Evolutionary conservation across 345 rosid genomes (phyloP).

Genomic region (Salix koriyanagi): DNA sequence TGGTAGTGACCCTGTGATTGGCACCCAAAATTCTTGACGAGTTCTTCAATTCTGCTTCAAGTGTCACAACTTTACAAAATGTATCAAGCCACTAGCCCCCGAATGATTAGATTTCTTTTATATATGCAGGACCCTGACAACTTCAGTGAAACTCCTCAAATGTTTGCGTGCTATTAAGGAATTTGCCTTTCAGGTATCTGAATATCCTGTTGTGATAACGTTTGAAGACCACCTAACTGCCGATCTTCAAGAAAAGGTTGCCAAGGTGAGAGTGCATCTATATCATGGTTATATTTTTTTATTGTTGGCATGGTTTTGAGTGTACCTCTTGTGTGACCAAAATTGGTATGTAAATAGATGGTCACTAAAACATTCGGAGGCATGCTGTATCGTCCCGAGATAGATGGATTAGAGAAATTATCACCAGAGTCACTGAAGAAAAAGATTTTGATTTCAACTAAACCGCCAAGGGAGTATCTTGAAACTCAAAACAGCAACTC

Average conservation of each 20-base stretch:
- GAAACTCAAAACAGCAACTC: conserved; percentile 20
- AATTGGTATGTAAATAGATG: conserved; percentile 38
- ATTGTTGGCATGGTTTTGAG: background rate
- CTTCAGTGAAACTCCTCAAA: conserved; percentile 52
- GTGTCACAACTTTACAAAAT: too few species aligned
- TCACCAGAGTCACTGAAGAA: conserved; percentile 62
- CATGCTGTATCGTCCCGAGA: conserved; percentile 36
- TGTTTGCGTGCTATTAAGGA: conserved; percentile 60
- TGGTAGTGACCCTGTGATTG: too few species aligned
- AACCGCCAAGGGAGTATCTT: conserved; percentile 73
- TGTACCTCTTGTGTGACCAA: background rate
- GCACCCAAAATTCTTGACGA: too few species aligned
- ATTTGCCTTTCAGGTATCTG: conserved; percentile 55
- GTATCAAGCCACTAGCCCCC: too few species aligned
- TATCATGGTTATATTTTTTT: background rate
- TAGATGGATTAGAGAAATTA: conserved; percentile 37
- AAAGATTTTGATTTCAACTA: conserved; percentile 73
- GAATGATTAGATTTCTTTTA: background rate
- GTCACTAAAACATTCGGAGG: conserved; percentile 43
- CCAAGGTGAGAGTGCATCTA: conserved; percentile 38
- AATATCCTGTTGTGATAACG: conserved; percentile 79
- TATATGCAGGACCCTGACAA: conserved; percentile 49
- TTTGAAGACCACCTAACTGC: conserved; percentile 72
- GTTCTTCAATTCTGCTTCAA: too few species aligned
- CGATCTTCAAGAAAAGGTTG: conserved; percentile 60